phyloP scores from a whole-genome alignment of 2,329 filamentous ascomycete genomes.

The Xylariomycetidae sp. region DNA sequence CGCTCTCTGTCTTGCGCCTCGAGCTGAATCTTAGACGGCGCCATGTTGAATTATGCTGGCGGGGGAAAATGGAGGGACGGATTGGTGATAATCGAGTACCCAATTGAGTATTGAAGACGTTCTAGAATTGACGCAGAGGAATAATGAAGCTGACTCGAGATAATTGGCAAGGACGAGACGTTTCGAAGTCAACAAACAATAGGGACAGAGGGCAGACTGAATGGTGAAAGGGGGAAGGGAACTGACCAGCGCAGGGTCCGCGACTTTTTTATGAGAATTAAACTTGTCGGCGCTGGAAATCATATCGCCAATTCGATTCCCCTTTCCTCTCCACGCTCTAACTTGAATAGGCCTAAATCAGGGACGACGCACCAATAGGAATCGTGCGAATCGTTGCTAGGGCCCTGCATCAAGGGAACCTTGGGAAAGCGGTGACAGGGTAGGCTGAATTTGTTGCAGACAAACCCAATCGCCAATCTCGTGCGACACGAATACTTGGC shows the following conservation, averaged over 20 bases:
- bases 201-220: too few species aligned
- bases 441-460: not conserved
- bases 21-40: conserved; percentile 45
- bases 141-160: too few species aligned
- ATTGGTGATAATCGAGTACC: not conserved
- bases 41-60: conserved; percentile 35
- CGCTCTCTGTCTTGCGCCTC: conserved; percentile 79
- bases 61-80: not conserved
- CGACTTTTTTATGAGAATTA: not conserved
- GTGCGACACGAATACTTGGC: conserved; percentile 1
- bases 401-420: too few species aligned
- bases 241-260: too few species aligned
- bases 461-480: not conserved
- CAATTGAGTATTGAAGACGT: conserved; percentile 1
- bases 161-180: not conserved
- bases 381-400: conserved; percentile 12
- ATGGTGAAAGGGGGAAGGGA: too few species aligned
- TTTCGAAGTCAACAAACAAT: not conserved
- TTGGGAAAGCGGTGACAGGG: conserved; percentile 13
- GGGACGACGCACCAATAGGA: conserved; percentile 7
- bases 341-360: conserved; percentile 7
- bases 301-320: not conserved
- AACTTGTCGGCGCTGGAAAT: not conserved
- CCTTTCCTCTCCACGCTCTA: not conserved
- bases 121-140: too few species aligned